phyloP scores from a whole-genome alignment of 805 yeast genomes.

The Kuraishia hungarica region DNA sequence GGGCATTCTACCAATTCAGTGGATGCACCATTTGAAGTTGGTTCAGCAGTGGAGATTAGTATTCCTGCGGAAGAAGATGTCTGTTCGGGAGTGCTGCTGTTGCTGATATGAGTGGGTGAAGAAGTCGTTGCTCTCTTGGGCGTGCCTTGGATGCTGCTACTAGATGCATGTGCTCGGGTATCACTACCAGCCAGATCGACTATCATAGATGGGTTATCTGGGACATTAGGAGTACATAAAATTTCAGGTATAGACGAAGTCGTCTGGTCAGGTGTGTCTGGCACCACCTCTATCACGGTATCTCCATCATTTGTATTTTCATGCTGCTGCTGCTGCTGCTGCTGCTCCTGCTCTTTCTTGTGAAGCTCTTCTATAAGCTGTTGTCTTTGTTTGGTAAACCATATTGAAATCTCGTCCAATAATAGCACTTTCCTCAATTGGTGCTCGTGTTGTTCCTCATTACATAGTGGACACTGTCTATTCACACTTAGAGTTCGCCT shows the following conservation, averaged over 20 bases:
- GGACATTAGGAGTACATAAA: background rate
- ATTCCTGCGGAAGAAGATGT: background rate
- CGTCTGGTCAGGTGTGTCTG: background rate
- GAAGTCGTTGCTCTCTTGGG: background rate
- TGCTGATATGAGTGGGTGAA: background rate
- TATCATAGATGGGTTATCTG: background rate
- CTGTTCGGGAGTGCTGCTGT: background rate
- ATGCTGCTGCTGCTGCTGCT: background rate
- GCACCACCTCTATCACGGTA: slow-evolving; percentile 2
- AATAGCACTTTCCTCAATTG: slow-evolving; percentile 56
- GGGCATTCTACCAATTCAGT: slow-evolving; percentile 53
- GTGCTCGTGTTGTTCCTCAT: slow-evolving; percentile 61
- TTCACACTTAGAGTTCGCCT: slow-evolving; percentile 56
- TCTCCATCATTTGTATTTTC: background rate
- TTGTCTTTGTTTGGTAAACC: slow-evolving; percentile 37
- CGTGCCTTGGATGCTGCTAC: background rate
- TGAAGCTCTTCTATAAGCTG: slow-evolving; percentile 25
- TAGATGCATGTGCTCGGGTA: background rate
- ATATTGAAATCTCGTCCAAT: slow-evolving; percentile 60
- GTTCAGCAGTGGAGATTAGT: slow-evolving; percentile 11
- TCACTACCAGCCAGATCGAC: background rate
- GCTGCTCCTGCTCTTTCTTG: background rate
- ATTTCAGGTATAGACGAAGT: background rate
- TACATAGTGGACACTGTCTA: slow-evolving; percentile 72
- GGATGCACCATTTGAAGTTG: background rate